These are phyloP conservation scores for Tympanopsis confertula DNA, from an alignment of 2,329 filamentous ascomycete species.

Conservation along the genomic window DNA sequence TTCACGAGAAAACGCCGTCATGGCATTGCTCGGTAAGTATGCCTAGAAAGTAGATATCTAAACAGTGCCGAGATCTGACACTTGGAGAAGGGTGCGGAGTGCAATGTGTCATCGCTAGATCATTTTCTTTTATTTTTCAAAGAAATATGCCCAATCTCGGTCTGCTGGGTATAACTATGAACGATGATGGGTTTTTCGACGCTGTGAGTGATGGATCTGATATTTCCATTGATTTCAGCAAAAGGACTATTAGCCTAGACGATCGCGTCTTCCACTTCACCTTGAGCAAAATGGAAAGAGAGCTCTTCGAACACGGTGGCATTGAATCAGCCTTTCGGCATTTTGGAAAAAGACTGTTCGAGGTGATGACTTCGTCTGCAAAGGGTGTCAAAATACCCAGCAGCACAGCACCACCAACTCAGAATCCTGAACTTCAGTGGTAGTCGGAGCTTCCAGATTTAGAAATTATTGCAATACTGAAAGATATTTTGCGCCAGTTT, in stretches of 20 bases:
- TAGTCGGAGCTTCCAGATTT: too few relatives aligned
- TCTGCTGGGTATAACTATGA: slow-evolving; percentile 26
- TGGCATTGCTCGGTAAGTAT: slow-evolving; percentile 19
- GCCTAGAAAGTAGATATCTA: background rate
- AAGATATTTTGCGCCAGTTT: too few relatives aligned
- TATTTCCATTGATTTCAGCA: slow-evolving; percentile 21
- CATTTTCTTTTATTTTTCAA: slow-evolving; percentile 31
- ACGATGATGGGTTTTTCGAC: slow-evolving; percentile 23
- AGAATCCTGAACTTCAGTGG: too few relatives aligned
- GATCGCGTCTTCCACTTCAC: slow-evolving; percentile 18
- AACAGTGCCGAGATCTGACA: background rate
- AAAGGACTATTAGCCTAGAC: background rate
- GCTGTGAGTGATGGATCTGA: slow-evolving; percentile 17
- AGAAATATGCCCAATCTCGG: slow-evolving; percentile 32
- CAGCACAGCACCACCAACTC: too few relatives aligned
- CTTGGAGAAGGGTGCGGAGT: slow-evolving; percentile 20
- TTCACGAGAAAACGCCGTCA: slow-evolving; percentile 28
- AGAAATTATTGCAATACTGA: too few relatives aligned
- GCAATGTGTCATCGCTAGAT: slow-evolving; percentile 27
- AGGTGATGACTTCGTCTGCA: slow-evolving; percentile 8
- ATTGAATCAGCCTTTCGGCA: slow-evolving; percentile 23
- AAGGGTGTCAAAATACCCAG: background rate
- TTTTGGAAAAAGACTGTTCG: slow-evolving; percentile 21
- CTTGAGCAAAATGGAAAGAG: slow-evolving; percentile 24
- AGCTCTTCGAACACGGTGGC: slow-evolving; percentile 21